Evolutionary conservation across 352 stramenopile species (phyloP).

Genomic region (Globisporangium polare): DNA sequence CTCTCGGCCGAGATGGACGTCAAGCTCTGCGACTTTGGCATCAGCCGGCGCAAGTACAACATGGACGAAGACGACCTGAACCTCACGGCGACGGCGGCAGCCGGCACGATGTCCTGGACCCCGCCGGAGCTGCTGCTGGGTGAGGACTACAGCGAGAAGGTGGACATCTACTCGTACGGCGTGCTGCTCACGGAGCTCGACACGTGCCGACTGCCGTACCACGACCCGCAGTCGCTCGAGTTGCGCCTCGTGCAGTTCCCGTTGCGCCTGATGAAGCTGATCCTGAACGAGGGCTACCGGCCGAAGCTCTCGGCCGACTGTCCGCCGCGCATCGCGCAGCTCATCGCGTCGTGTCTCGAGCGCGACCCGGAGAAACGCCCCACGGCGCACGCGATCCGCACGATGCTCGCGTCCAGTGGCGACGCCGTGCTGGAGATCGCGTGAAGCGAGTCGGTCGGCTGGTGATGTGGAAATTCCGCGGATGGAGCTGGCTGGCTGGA

Average conservation of each 20-base stretch:
- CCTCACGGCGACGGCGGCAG: constrained; percentile 44
- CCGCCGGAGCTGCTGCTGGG: constrained; percentile 58
- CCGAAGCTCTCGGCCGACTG: constrained; percentile 49
- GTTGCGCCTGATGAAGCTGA: constrained; percentile 52
- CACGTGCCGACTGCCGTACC: constrained; percentile 65
- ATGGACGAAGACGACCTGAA: constrained; percentile 38
- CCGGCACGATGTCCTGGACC: constrained; percentile 61
- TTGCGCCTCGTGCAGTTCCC: constrained; percentile 44
- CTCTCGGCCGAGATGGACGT: constrained; percentile 10
- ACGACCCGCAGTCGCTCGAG: constrained; percentile 40
- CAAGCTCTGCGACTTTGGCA: constrained; percentile 84
- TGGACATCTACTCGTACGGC: constrained; percentile 77
- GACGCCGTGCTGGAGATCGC: constrained; percentile 7
- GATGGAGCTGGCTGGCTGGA: not conserved
- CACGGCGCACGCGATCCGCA: constrained; percentile 41
- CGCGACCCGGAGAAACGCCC: constrained; percentile 46
- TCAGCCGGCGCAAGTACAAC: constrained; percentile 38
- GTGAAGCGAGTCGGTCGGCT: constrained; percentile 2
- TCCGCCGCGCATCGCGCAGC: constrained; percentile 50
- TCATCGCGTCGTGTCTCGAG: constrained; percentile 52
- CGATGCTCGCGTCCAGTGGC: constrained; percentile 20
- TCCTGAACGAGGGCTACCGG: constrained; percentile 54
- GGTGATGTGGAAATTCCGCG: not conserved
- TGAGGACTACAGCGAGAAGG: constrained; percentile 68
- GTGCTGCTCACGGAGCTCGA: constrained; percentile 74